These are phyloP conservation scores for Scutellaria galericulata DNA, from an alignment of 257 asterid genomes.

Conservation along the genomic window DNA sequence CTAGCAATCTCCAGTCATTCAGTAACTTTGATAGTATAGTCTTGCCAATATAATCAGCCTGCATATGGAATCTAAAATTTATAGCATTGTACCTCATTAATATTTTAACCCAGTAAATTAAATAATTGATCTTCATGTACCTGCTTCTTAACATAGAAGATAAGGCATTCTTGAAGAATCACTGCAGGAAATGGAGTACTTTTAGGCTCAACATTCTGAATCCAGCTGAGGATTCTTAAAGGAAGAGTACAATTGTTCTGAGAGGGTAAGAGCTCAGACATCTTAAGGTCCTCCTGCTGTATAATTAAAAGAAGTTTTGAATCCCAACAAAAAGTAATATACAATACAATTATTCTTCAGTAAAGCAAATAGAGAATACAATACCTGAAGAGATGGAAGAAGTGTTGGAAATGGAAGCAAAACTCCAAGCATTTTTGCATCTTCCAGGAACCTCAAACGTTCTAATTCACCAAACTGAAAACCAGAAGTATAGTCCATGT, in stretches of 20 bases:
- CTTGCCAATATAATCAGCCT: constrained; percentile 92
- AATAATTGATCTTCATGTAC: constrained; percentile 42
- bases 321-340: constrained; percentile 28
- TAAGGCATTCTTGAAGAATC: constrained; percentile 88
- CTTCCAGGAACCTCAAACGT: constrained; percentile 57
- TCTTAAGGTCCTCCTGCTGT: constrained; percentile 72
- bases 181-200: constrained; percentile 75
- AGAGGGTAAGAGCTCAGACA: constrained; percentile 84
- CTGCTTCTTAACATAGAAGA: constrained; percentile 80
- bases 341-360: constrained; percentile 30
- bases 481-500: constrained; percentile 64
- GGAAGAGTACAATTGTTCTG: constrained; percentile 90
- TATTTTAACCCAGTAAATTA: constrained; percentile 24
- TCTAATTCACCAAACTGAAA: constrained; percentile 72
- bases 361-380: constrained; percentile 22
- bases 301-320: constrained; percentile 34
- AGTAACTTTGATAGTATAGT: constrained; percentile 81
- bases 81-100: constrained; percentile 18
- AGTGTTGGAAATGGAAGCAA: constrained; percentile 91
- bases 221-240: constrained; percentile 80
- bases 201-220: constrained; percentile 64
- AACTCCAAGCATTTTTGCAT: constrained; percentile 66
- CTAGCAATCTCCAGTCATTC: constrained; percentile 85
- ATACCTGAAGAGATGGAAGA: constrained; percentile 87
- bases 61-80: constrained; percentile 41